Percentiles rank a stretch among this genome's conserved stretches.
Evolutionary conservation across 23 red algal genomes (phyloP).

Genomic region (Gracilaria domingensis): DNA sequence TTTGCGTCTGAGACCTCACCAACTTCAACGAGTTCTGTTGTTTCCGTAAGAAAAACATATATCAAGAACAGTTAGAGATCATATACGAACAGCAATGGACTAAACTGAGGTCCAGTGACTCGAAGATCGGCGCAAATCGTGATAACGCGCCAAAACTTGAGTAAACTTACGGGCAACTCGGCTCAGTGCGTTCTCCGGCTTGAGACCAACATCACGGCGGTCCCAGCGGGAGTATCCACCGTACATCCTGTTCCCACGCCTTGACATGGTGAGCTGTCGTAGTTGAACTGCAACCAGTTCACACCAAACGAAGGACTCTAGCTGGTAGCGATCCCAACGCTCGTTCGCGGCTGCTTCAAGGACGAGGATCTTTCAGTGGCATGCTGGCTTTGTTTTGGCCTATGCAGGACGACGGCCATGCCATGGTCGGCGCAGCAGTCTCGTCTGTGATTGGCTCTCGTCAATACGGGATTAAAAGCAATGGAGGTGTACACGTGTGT

Average conservation of each 20-base stretch:
- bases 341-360: neutral
- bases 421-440: slow-evolving; percentile 7
- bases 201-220: slow-evolving; percentile 80
- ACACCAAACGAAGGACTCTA: neutral
- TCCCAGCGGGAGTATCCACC: slow-evolving; percentile 68
- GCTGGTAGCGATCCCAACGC: neutral
- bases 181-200: slow-evolving; percentile 97
- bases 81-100: neutral
- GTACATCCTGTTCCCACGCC: slow-evolving; percentile 39
- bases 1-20: slow-evolving; percentile 89
- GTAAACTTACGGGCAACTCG: slow-evolving; percentile 87
- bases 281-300: neutral
- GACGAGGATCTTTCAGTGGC: neutral
- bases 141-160: neutral
- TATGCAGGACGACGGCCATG: slow-evolving; percentile 34
- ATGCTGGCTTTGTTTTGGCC: neutral
- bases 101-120: neutral
- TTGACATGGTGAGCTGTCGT: slow-evolving; percentile 42
- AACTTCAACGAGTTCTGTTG: slow-evolving; percentile 90
- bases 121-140: neutral
- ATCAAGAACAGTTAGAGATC: neutral
- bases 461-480: neutral
- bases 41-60: neutral
- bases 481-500: neutral
- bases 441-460: slow-evolving; percentile 24